Conservation (phyloP, 1,139 yeast genomes). For the Candida sp. region DNA sequence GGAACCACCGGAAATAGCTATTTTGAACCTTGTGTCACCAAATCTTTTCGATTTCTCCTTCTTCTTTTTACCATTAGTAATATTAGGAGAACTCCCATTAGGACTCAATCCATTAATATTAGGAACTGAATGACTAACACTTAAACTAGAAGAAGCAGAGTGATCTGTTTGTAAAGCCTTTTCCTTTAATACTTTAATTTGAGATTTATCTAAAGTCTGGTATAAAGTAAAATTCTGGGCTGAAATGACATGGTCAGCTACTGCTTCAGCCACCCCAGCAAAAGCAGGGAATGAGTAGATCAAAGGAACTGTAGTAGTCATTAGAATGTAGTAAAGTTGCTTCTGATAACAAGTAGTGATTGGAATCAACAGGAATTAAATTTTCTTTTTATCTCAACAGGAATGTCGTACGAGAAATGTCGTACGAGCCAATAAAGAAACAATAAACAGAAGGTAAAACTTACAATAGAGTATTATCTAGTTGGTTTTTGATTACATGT, state of each 20-base stretch:
- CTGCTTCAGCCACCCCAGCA: slow-evolving; percentile 90
- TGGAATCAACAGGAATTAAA: neutral
- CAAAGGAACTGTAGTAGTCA: slow-evolving; percentile 93
- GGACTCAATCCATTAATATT: slow-evolving; percentile 5
- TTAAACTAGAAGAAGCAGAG: slow-evolving; percentile 3
- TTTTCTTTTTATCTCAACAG: neutral
- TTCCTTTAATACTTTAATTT: slow-evolving; percentile 26
- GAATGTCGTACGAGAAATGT: neutral
- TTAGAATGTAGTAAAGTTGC: slow-evolving; percentile 19
- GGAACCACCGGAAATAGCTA: slow-evolving; percentile 93
- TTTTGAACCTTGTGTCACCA: slow-evolving; percentile 69
- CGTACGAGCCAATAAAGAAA: neutral
- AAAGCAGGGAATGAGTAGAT: slow-evolving; percentile 89
- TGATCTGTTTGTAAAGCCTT: slow-evolving; percentile 7
- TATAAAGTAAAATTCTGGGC: slow-evolving; percentile 73
- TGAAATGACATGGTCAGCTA: slow-evolving; percentile 81
- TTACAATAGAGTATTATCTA: too few relatives aligned
- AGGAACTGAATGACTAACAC: slow-evolving; percentile 1
- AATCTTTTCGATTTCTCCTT: slow-evolving; percentile 45
- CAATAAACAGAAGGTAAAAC: neutral
- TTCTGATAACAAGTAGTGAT: neutral
- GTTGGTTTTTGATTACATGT: too few relatives aligned
- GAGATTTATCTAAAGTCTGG: slow-evolving; percentile 40
- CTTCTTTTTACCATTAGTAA: slow-evolving; percentile 11
- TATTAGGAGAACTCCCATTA: slow-evolving; percentile 7